Evolutionary conservation across 1,284 basidiomycete species (phyloP).

Genomic region (Ganoderma sinense): DNA sequence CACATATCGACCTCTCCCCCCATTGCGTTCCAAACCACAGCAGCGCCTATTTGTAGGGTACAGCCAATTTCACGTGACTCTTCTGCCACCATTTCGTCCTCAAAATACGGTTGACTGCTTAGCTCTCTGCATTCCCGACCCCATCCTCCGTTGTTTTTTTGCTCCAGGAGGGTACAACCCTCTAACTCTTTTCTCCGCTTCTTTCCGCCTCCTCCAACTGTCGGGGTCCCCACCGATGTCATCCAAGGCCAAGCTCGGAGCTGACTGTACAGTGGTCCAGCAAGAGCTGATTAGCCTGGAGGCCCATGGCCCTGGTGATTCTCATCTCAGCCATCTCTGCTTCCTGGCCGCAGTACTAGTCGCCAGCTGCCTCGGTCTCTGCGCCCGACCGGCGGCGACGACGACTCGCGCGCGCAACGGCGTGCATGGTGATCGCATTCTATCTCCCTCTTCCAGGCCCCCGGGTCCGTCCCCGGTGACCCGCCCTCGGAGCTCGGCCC

Average conservation of each 20-base stretch:
- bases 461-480: background rate
- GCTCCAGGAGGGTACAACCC: background rate
- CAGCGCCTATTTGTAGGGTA: background rate
- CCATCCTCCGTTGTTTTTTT: background rate
- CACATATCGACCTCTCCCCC: background rate
- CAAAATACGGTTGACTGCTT: background rate
- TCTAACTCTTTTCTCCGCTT: background rate
- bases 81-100: background rate
- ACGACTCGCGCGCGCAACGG: conserved; percentile 1
- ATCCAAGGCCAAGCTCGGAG: background rate
- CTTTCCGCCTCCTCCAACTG: background rate
- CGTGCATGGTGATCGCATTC: conserved; percentile 22
- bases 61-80: background rate
- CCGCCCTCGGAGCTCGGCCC: background rate
- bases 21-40: background rate
- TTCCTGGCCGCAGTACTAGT: background rate
- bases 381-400: conserved; percentile 1
- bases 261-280: background rate
- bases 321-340: conserved; percentile 8
- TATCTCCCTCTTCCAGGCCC: conserved; percentile 8
- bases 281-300: conserved; percentile 14
- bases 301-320: conserved; percentile 18
- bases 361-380: background rate
- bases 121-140: background rate
- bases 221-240: background rate